These are phyloP conservation scores for Trametes pubescens DNA, from an alignment of 1,284 basidiomycete species.

Conservation along the genomic window DNA sequence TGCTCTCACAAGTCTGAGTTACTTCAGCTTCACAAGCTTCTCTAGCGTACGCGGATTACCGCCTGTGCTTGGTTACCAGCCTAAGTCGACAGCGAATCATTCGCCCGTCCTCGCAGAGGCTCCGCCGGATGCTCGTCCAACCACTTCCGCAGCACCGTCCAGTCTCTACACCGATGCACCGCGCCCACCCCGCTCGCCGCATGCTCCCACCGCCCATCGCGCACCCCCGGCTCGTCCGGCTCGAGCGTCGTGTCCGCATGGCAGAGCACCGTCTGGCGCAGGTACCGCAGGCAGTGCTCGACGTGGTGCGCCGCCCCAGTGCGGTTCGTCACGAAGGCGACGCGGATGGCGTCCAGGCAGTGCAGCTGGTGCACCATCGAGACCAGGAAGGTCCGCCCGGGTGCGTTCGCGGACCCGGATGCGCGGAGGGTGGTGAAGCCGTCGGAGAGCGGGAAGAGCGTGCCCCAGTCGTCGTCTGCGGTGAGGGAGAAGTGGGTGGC, in stretches of 20 bases:
- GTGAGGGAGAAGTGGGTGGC: constrained; percentile 28
- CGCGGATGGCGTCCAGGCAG: constrained; percentile 39
- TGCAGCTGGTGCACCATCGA: constrained; percentile 39
- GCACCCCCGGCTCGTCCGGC: constrained; percentile 39
- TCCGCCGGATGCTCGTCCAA: constrained; percentile 38
- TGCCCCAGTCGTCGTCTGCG: constrained; percentile 47
- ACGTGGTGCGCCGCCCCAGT: constrained; percentile 42
- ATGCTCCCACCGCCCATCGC: constrained; percentile 30
- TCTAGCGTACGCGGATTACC: too few species aligned
- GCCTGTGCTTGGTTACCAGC: too few species aligned
- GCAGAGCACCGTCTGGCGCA: constrained; percentile 50
- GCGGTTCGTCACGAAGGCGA: constrained; percentile 33
- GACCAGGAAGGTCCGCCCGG: constrained; percentile 38
- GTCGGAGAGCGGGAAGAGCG: constrained; percentile 45
- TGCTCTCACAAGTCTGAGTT: too few species aligned
- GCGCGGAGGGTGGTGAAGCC: constrained; percentile 48
- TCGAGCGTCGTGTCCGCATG: constrained; percentile 51
- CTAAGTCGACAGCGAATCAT: too few species aligned
- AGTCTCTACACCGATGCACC: constrained; percentile 46
- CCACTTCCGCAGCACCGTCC: constrained; percentile 44
- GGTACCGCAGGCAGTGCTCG: constrained; percentile 50
- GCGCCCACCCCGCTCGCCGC: constrained; percentile 36
- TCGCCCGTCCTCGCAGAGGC: constrained; percentile 1
- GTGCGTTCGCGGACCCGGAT: constrained; percentile 38
- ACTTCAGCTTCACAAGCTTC: too few species aligned